phyloP scores from a whole-genome alignment of 202 grass and related monocot genomes.

The Elaeis oleifera region DNA sequence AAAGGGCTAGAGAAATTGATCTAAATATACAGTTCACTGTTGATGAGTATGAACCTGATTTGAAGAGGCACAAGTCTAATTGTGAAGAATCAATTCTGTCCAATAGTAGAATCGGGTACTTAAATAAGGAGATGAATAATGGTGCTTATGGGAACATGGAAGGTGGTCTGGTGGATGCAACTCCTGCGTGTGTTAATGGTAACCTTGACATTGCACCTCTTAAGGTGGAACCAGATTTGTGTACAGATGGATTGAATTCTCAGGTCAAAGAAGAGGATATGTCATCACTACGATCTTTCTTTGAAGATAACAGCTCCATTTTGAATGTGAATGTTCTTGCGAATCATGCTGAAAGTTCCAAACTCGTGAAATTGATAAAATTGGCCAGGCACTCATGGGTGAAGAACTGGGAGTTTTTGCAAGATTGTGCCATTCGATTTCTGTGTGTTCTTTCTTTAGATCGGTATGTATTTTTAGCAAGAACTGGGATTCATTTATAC shows the following conservation, averaged over 20 bases:
- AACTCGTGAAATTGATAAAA: constrained; percentile 63
- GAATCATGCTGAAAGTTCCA: constrained; percentile 51
- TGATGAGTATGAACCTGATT: constrained; percentile 48
- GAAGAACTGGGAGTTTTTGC: constrained; percentile 97
- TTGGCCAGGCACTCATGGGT: constrained; percentile 59
- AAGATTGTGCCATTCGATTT: constrained; percentile 96
- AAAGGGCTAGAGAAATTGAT: constrained; percentile 60
- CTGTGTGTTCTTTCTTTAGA: constrained; percentile 96
- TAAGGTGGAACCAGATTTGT: constrained; percentile 48
- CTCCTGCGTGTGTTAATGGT: constrained; percentile 13
- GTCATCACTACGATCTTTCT: constrained; percentile 22
- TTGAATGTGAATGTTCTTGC: constrained; percentile 28
- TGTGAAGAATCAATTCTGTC: constrained; percentile 18
- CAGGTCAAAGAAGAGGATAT: constrained; percentile 24
- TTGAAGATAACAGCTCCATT: constrained; percentile 19
- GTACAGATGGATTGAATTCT: constrained; percentile 25
- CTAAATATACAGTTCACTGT: constrained; percentile 53
- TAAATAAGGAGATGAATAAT: constrained; percentile 33
- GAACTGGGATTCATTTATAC: constrained; percentile 13
- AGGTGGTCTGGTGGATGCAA: constrained; percentile 25
- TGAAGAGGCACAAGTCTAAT: constrained; percentile 56
- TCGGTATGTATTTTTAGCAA: constrained; percentile 53
- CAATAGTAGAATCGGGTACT: constrained; percentile 6
- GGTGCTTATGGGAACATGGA: constrained; percentile 34
- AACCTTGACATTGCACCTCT: constrained; percentile 37